Evolutionary conservation across 768 basidiomycete genomes (phyloP), one percentile per base, ranked within the genome.

Genomic region (Rhodotorula toruloides): DNA sequence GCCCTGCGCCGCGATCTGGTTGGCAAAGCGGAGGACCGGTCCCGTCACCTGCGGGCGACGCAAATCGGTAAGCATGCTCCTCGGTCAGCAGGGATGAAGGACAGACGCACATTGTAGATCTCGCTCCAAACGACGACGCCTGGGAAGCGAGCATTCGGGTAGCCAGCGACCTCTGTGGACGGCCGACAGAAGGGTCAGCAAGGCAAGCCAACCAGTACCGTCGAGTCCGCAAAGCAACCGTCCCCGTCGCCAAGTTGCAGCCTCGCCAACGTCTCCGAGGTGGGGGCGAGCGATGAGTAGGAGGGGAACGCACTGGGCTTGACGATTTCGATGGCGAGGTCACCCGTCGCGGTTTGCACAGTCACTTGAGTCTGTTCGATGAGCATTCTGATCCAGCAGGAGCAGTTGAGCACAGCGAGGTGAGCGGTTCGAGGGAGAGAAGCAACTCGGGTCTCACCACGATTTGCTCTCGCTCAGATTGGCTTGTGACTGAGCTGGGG

Each of bases 101-200:
- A 3, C 1, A 6, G 34, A 5, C 57, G 34, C 16, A 65, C 72
- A 17, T 73, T 63, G 57, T 74, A 74, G 50, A 72, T 72, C 54
- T 72, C 73, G 13, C 50, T 54, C 54, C 61, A 72, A 29, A 74
- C 71, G 29, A 74, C 68, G 36, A 76, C 77, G 65, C 77, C 78
- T 3, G 78, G 79, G 67, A 77, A 79, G 57, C 76, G 77, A 17
- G 77, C 79, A n/a, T 78, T 64, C 0, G 80, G 80, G 62, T 79
- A 79, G 25, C 76, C 77, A 0, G 77, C 76, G 21, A 79, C 54
- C 57, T 78, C 77, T 67, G 55, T 4, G 19, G 19, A n/a, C 4
- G n/a, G 58, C 29, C 9, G 6, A 47, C 19, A 39, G 19, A 25
- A 27, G 14, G 40, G 54, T 43, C 4, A 29, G 54, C 27, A 22